phyloP scores from a whole-genome alignment of 228 moss, liverwort and hornwort genomes.

The Sphagnum magellanicum region DNA sequence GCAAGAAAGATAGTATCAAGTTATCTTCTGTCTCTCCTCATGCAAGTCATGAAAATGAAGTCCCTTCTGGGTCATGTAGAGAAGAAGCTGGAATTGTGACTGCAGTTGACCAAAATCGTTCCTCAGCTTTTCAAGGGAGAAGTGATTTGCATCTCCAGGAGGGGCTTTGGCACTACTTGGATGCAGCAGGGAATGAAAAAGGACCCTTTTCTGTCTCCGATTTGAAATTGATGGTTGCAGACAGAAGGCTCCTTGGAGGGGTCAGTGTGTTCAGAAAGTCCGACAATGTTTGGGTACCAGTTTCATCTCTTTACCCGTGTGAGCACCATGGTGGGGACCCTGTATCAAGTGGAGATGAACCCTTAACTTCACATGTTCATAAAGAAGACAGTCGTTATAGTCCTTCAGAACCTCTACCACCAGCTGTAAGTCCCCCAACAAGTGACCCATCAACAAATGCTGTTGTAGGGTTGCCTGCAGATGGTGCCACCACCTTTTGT shows the following conservation, averaged over 20 bases:
- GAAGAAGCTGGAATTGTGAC: slow-evolving; percentile 13
- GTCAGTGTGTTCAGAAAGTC: slow-evolving; percentile 63
- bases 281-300: slow-evolving; percentile 68
- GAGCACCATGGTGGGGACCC: slow-evolving; percentile 16
- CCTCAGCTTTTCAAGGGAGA: slow-evolving; percentile 31
- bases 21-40: slow-evolving; percentile 15
- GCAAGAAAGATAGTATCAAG: slow-evolving; percentile 18
- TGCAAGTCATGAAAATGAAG: slow-evolving; percentile 18
- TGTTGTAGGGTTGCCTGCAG: slow-evolving; percentile 17
- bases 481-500: slow-evolving; percentile 8
- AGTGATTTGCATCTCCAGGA: slow-evolving; percentile 49
- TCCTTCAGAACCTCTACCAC: slow-evolving; percentile 18
- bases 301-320: slow-evolving; percentile 26
- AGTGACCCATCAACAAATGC: slow-evolving; percentile 12
- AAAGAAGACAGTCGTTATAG: slow-evolving; percentile 16
- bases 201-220: slow-evolving; percentile 54
- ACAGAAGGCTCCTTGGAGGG: slow-evolving; percentile 38
- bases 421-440: slow-evolving; percentile 11
- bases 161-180: slow-evolving; percentile 66
- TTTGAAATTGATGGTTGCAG: slow-evolving; percentile 31
- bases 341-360: slow-evolving; percentile 14
- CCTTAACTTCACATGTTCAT: slow-evolving; percentile 9
- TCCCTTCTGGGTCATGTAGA: slow-evolving; percentile 12
- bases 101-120: slow-evolving; percentile 17
- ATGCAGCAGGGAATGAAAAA: slow-evolving; percentile 62